Evolutionary conservation across 768 basidiomycete species (phyloP).

Genomic region (Chalciporus pseudorubinellus): DNA sequence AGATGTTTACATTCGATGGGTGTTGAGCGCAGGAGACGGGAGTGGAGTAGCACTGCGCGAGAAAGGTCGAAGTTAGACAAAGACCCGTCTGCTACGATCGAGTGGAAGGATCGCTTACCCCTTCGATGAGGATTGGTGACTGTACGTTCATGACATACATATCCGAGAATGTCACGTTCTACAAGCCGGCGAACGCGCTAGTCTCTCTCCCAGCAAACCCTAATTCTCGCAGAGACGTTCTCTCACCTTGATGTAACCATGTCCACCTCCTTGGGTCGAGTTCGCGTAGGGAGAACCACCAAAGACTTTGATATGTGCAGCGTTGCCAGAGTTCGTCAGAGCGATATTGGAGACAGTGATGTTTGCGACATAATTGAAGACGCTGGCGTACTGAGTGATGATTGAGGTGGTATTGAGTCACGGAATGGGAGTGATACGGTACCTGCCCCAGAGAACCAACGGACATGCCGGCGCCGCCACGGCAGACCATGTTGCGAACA

Average conservation of each 20-base stretch:
- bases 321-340: slow-evolving; percentile 47
- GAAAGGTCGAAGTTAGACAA: not conserved
- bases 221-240: not conserved
- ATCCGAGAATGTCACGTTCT: not conserved
- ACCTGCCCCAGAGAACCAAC: slow-evolving; percentile 48
- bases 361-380: slow-evolving; percentile 45
- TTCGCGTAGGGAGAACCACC: slow-evolving; percentile 41
- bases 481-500: slow-evolving; percentile 43
- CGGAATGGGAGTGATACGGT: not conserved
- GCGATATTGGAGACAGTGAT: slow-evolving; percentile 40
- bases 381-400: slow-evolving; percentile 32
- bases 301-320: slow-evolving; percentile 51
- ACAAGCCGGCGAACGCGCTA: not conserved
- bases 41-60: not conserved
- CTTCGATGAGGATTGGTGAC: not conserved
- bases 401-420: not conserved
- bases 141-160: not conserved
- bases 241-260: slow-evolving; percentile 39
- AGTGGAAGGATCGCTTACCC: not conserved
- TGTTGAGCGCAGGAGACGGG: not conserved
- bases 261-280: slow-evolving; percentile 43
- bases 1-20: not conserved
- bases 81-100: not conserved
- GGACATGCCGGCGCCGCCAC: slow-evolving; percentile 39
- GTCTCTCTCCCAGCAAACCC: too few relatives aligned